Percentiles rank a stretch among this genome's conserved stretches.
Conservation (phyloP, 2,329 filamentous ascomycete genomes). For the Xylaria sp. region DNA sequence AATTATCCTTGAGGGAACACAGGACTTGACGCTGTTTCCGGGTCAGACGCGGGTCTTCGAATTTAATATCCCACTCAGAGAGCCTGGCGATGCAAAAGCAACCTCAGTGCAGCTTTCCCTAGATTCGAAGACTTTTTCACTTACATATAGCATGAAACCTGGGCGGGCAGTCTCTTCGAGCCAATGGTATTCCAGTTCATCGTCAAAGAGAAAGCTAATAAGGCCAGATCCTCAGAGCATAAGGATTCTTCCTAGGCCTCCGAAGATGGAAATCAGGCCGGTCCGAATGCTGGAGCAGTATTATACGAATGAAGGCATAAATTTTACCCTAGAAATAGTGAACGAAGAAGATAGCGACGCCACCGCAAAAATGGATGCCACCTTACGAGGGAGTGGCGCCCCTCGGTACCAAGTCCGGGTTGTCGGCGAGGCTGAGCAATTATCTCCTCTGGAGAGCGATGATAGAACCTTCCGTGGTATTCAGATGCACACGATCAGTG, state of each 20-base stretch:
- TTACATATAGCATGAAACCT: constrained; percentile 72
- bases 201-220: constrained; percentile 58
- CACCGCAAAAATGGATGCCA: constrained; percentile 74
- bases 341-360: constrained; percentile 88
- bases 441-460: constrained; percentile 51
- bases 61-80: constrained; percentile 77
- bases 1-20: constrained; percentile 61
- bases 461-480: constrained; percentile 57
- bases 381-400: constrained; percentile 68
- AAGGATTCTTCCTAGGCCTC: constrained; percentile 85
- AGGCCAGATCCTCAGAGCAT: constrained; percentile 66
- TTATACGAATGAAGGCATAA: constrained; percentile 84
- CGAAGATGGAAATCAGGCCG: constrained; percentile 83
- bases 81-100: constrained; percentile 80
- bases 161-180: constrained; percentile 54
- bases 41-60: constrained; percentile 76
- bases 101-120: constrained; percentile 71
- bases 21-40: constrained; percentile 73
- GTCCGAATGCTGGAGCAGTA: constrained; percentile 74
- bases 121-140: constrained; percentile 71
- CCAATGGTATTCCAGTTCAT: constrained; percentile 62
- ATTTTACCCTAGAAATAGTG: constrained; percentile 73
- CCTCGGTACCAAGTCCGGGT: constrained; percentile 58
- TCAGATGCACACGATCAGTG: constrained; percentile 59
- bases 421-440: constrained; percentile 49